phyloP scores from a whole-genome alignment of 1,284 basidiomycete genomes.

The Cutaneotrichosporon daszewskae region DNA sequence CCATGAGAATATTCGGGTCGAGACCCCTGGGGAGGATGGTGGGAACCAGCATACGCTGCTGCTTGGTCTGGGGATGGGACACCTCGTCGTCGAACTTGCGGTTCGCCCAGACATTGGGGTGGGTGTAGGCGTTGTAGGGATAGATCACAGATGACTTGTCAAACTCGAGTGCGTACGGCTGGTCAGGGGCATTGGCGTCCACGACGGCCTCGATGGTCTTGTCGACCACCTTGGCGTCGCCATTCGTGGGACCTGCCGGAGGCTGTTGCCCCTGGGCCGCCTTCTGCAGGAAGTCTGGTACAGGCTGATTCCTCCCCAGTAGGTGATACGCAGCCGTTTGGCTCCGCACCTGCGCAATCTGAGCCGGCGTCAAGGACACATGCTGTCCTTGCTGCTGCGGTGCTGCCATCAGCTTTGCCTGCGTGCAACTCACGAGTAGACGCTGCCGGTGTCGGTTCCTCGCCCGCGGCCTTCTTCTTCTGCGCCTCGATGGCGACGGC shows the following conservation, averaged over 20 bases:
- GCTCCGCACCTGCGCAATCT: slow-evolving; percentile 74
- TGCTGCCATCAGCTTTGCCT: slow-evolving; percentile 1
- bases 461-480: slow-evolving; percentile 15
- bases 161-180: slow-evolving; percentile 60
- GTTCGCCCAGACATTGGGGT: slow-evolving; percentile 68
- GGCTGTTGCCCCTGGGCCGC: slow-evolving; percentile 54
- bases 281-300: slow-evolving; percentile 73
- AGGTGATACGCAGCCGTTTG: slow-evolving; percentile 89
- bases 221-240: slow-evolving; percentile 57
- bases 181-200: slow-evolving; percentile 28
- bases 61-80: slow-evolving; percentile 40
- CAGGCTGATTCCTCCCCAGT: slow-evolving; percentile 68
- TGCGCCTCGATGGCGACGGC: slow-evolving; percentile 29
- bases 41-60: slow-evolving; percentile 74
- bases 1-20: slow-evolving; percentile 82
- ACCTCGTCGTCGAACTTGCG: slow-evolving; percentile 54
- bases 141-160: slow-evolving; percentile 76
- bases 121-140: slow-evolving; percentile 89
- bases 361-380: slow-evolving; percentile 66
- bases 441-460: slow-evolving; percentile 9
- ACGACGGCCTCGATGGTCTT: slow-evolving; percentile 68
- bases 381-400: slow-evolving; percentile 21
- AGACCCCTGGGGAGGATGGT: slow-evolving; percentile 88
- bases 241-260: slow-evolving; percentile 23
- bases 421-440: slow-evolving; percentile 12